Evolutionary conservation across 192 early-diverging fungal genomes (phyloP).

Genomic region (Rhizoclosmatium sp.): DNA sequence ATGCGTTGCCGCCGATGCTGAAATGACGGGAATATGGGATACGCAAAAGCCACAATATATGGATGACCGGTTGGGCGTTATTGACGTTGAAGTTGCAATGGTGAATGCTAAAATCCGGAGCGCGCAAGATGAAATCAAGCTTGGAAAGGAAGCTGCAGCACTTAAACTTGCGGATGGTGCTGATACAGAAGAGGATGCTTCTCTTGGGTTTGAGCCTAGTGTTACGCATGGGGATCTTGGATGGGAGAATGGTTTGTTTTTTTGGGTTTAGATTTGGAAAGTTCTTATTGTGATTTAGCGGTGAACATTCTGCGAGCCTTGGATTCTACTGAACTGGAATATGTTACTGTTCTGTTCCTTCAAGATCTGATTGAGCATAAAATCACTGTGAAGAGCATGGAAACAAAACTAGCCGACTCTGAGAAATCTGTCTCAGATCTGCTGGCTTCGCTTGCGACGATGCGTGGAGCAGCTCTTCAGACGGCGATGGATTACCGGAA

Average conservation of each 20-base stretch:
- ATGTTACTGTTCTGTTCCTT: constrained; percentile 45
- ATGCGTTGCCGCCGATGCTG: constrained; percentile 48
- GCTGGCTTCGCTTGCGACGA: constrained; percentile 26
- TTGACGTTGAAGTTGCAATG: constrained; percentile 54
- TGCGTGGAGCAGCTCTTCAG: constrained; percentile 39
- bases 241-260: constrained; percentile 55
- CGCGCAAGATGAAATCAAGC: constrained; percentile 33
- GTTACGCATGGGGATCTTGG: constrained; percentile 42
- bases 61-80: constrained; percentile 53
- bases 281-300: constrained; percentile 7
- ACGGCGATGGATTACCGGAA: constrained; percentile 44
- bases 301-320: constrained; percentile 51
- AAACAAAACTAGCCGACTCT: constrained; percentile 38
- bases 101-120: constrained; percentile 40
- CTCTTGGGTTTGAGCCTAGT: constrained; percentile 4
- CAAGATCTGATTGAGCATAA: constrained; percentile 50
- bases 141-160: constrained; percentile 18
- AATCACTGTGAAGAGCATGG: constrained; percentile 30
- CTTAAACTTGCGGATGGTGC: neutral
- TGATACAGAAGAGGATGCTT: neutral
- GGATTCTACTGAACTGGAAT: constrained; percentile 52
- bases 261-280: neutral
- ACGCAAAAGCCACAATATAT: constrained; percentile 55
- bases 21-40: constrained; percentile 46
- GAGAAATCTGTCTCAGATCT: constrained; percentile 44